Evolutionary conservation across 2,329 filamentous ascomycete species (phyloP), one percentile per base, ranked within the genome.

Genomic region (Hypomyces perniciosus): DNA sequence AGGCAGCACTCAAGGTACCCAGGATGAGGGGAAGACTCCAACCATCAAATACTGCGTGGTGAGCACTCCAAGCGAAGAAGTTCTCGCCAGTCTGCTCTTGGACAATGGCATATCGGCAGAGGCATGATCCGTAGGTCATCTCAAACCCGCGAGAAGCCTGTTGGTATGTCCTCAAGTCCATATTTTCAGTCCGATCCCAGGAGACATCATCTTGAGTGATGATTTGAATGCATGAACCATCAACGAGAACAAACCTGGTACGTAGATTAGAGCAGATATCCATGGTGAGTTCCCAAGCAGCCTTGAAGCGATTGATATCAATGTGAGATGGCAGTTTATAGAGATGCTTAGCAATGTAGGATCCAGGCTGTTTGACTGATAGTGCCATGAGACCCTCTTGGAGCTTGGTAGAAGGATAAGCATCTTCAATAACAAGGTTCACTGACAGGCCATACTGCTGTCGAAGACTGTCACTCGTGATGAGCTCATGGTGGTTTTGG

Each of bases 271-370:
- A 35, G 27, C 47, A 50, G 13, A 43, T 33, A 9, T 37, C 40
- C 7, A 49, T 31, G 6, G 48, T 53, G 26, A n/a, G 10, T 10
- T 54, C 47, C 65, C 64, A 68, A 4, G 65, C 61, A 1, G 50
- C 44, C 50, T 46, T 45, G 9, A 51, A 51, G 8, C 48, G 43
- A 1, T 27, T 5, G 5, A 31, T 8, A 5, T 48, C 49, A 37
- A 42, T 39, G 13, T 48, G 13, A 8, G 10, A 41, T 1, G 56
- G 38, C 3, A 65, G 13, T 8, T 43, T 12, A 31, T 48, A 48
- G 12, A 48, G 31, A 30, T 43, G 39, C 3, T 44, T 47, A 12
- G 37, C 35, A 27, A 43, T 51, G 30, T 48, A 48, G 4, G 31
- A 47, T n/a, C 44, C 44, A 4, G 50, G 50, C 12, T 51, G 38